These are phyloP conservation scores for Mucor sp. DNA, from an alignment of 371 early-diverging fungal genomes.

Conservation along the genomic window DNA sequence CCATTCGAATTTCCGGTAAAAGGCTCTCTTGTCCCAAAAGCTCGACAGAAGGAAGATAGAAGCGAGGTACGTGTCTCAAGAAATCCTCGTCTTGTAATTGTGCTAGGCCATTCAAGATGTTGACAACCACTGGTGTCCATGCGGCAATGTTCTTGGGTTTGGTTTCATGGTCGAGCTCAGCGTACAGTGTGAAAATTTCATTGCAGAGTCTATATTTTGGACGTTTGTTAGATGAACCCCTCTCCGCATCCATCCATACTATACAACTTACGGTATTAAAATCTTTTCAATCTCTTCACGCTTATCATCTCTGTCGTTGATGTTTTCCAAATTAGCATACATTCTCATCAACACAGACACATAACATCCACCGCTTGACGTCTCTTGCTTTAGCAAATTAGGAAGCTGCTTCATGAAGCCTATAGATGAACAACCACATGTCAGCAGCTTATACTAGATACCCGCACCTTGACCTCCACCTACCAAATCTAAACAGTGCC, in stretches of 20 bases:
- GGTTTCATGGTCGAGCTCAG: slow-evolving; percentile 54
- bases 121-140: slow-evolving; percentile 59
- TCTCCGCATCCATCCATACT: no score
- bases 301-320: slow-evolving; percentile 47
- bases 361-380: slow-evolving; percentile 56
- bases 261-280: slow-evolving; percentile 54
- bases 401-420: slow-evolving; percentile 91
- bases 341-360: slow-evolving; percentile 54
- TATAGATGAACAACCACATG: slow-evolving; percentile 13
- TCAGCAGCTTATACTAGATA: neutral
- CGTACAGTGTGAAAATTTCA: slow-evolving; percentile 51
- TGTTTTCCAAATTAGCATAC: slow-evolving; percentile 55
- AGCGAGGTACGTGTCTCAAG: slow-evolving; percentile 45
- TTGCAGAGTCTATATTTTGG: slow-evolving; percentile 36
- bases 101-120: slow-evolving; percentile 47
- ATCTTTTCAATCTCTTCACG: slow-evolving; percentile 50
- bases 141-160: slow-evolving; percentile 57
- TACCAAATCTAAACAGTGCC: slow-evolving; percentile 73
- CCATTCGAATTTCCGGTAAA: slow-evolving; percentile 47
- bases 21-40: slow-evolving; percentile 50
- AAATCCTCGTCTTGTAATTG: slow-evolving; percentile 58
- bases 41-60: slow-evolving; percentile 52
- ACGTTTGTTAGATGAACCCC: neutral
- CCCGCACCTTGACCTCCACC: no score
- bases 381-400: slow-evolving; percentile 83